A percentile compares a stretch with the other conserved stretches of the same genome.
phyloP scores from a whole-genome alignment of 179 eudicot species.

The Drosera spatulata region DNA sequence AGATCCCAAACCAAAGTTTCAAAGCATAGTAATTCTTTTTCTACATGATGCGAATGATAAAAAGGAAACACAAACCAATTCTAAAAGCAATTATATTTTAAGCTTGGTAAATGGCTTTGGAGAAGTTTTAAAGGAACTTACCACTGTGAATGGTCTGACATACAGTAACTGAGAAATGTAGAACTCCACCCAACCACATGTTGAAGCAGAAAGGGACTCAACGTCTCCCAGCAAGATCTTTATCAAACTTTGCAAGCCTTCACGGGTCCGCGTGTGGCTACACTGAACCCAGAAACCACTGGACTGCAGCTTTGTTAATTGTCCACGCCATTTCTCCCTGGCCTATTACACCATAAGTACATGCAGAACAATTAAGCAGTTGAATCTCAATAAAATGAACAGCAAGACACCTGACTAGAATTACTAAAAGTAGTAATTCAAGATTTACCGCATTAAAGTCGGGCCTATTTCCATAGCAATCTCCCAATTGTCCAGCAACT shows the following conservation, averaged over 20 bases:
- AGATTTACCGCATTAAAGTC: slow-evolving; percentile 70
- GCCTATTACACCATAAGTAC: slow-evolving; percentile 31
- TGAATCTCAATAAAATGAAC: too few relatives aligned
- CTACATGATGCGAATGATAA: too few relatives aligned
- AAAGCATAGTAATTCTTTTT: too few relatives aligned
- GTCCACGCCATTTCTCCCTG: slow-evolving; percentile 91
- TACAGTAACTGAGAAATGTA: slow-evolving; percentile 65
- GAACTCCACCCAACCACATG: slow-evolving; percentile 83
- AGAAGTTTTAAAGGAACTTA: slow-evolving; percentile 21
- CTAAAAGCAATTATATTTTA: too few relatives aligned
- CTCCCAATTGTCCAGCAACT: slow-evolving; percentile 55
- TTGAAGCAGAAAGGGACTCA: slow-evolving; percentile 45
- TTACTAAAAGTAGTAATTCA: not conserved
- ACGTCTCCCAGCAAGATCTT: slow-evolving; percentile 83
- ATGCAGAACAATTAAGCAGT: not conserved
- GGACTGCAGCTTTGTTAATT: slow-evolving; percentile 86
- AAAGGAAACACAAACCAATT: too few relatives aligned
- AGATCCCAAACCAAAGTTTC: too few relatives aligned
- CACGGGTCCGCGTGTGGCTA: slow-evolving; percentile 59
- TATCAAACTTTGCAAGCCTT: slow-evolving; percentile 64
- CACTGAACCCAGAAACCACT: slow-evolving; percentile 93
- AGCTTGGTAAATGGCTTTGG: too few relatives aligned
- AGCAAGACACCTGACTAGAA: too few relatives aligned
- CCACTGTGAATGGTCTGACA: slow-evolving; percentile 90
- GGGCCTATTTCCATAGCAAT: slow-evolving; percentile 60